Evolutionary conservation across 495 filamentous ascomycete species (phyloP).

Genomic region (Neurospora tetraspora): DNA sequence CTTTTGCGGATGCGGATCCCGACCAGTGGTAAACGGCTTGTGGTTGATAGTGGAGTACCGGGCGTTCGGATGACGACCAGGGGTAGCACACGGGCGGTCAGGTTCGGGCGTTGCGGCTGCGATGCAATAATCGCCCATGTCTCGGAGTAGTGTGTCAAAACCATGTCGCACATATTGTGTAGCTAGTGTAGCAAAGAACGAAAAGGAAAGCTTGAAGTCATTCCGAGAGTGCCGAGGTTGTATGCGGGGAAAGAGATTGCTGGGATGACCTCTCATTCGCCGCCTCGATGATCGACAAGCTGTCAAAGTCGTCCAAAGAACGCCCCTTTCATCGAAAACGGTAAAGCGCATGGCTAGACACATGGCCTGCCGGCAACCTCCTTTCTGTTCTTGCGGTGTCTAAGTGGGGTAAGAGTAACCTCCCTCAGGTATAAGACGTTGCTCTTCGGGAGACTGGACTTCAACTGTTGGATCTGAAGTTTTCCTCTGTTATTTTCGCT

Average conservation of each 20-base stretch:
- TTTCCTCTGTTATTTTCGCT: not conserved
- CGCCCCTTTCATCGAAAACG: not conserved
- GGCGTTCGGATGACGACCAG: not conserved
- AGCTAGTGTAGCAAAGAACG: not conserved
- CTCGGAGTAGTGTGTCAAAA: not conserved
- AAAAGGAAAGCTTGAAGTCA: not conserved
- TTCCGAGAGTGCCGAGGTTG: not conserved
- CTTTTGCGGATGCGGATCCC: constrained; percentile 37
- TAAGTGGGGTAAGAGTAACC: no score
- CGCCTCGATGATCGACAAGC: not conserved
- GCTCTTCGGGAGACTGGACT: not conserved
- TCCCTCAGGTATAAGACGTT: not conserved
- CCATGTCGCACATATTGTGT: not conserved
- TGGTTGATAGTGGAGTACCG: not conserved
- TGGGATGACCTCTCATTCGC: not conserved
- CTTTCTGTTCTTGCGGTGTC: not conserved
- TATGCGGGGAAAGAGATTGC: not conserved
- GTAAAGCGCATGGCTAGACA: not conserved
- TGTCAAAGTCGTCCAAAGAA: not conserved
- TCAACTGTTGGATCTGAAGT: not conserved
- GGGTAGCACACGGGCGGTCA: not conserved
- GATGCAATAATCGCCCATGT: not conserved
- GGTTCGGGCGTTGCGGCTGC: not conserved
- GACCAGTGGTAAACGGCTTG: constrained; percentile 2
- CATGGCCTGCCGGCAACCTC: not conserved